These are phyloP conservation scores for Nicotiana knightiana DNA, from an alignment of 257 asterid genomes.

Conservation along the genomic window DNA sequence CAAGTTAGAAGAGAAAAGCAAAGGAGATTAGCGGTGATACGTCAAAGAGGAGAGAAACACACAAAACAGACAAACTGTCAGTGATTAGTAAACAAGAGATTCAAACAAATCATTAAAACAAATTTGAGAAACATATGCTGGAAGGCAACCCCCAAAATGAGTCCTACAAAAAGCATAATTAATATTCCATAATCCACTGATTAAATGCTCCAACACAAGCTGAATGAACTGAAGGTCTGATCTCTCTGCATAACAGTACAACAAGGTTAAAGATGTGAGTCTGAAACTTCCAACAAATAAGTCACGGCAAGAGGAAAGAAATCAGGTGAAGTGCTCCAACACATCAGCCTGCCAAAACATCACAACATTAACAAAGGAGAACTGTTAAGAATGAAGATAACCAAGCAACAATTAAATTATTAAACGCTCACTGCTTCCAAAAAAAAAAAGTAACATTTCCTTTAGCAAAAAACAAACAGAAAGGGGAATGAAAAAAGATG, in stretches of 20 bases:
- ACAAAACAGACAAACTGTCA: constrained; percentile 27
- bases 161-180: constrained; percentile 47
- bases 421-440: constrained; percentile 14
- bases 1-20: constrained; percentile 24
- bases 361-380: constrained; percentile 28
- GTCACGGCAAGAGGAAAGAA: constrained; percentile 80
- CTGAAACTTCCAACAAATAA: constrained; percentile 94
- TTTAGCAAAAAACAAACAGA: background rate
- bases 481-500: background rate
- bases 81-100: constrained; percentile 26
- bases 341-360: constrained; percentile 76
- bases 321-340: constrained; percentile 93
- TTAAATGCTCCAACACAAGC: constrained; percentile 32
- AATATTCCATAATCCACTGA: constrained; percentile 29
- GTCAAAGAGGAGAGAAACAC: constrained; percentile 23
- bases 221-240: constrained; percentile 30
- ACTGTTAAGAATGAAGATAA: constrained; percentile 3
- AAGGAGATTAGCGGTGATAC: constrained; percentile 6
- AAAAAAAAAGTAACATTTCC: background rate
- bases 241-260: constrained; percentile 95
- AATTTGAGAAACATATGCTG: constrained; percentile 24
- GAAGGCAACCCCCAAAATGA: constrained; percentile 40
- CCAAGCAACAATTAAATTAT: background rate
- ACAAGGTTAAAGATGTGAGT: constrained; percentile 92
- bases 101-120: constrained; percentile 20